Percentiles rank a stretch among this genome's conserved stretches.
These are phyloP conservation scores for Candida coquimbonensis DNA, from an alignment of 805 yeast species.

Conservation along the genomic window DNA sequence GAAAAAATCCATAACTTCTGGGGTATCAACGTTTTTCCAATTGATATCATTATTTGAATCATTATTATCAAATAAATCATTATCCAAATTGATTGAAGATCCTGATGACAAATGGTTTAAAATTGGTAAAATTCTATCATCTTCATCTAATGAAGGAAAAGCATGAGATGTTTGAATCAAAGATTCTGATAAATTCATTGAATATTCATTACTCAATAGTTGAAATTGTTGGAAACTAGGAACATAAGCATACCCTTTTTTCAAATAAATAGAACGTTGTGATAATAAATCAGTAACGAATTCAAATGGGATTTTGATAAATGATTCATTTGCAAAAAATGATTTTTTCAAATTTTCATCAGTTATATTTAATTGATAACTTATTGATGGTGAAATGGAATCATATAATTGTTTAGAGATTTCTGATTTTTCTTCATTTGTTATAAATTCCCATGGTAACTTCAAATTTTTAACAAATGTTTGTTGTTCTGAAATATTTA, in stretches of 20 bases:
- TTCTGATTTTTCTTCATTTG: conserved; percentile 50
- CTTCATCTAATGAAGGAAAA: conserved; percentile 83
- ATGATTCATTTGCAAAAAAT: conserved; percentile 53
- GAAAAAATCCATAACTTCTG: conserved; percentile 52
- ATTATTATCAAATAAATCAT: conserved; percentile 6
- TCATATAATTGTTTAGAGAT: conserved; percentile 44
- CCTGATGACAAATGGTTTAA: conserved; percentile 72
- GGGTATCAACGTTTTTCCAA: conserved; percentile 50
- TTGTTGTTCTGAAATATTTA: conserved; percentile 60
- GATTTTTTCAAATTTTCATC: conserved; percentile 38
- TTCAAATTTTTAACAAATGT: conserved; percentile 61
- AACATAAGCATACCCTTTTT: conserved; percentile 72
- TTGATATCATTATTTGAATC: conserved; percentile 41
- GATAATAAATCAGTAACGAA: conserved; percentile 73
- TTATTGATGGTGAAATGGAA: conserved; percentile 40
- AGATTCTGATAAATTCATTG: conserved; percentile 35
- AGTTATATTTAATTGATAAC: conserved; percentile 29
- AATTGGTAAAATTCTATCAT: conserved; percentile 80
- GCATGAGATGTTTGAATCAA: conserved; percentile 67
- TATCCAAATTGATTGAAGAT: conserved; percentile 38
- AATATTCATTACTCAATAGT: conserved; percentile 63
- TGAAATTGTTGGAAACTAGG: conserved; percentile 77
- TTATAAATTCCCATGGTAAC: conserved; percentile 66
- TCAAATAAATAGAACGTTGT: conserved; percentile 59
- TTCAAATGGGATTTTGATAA: conserved; percentile 84